phyloP scores from a whole-genome alignment of 208 protist genomes.

The Leishmania major region DNA sequence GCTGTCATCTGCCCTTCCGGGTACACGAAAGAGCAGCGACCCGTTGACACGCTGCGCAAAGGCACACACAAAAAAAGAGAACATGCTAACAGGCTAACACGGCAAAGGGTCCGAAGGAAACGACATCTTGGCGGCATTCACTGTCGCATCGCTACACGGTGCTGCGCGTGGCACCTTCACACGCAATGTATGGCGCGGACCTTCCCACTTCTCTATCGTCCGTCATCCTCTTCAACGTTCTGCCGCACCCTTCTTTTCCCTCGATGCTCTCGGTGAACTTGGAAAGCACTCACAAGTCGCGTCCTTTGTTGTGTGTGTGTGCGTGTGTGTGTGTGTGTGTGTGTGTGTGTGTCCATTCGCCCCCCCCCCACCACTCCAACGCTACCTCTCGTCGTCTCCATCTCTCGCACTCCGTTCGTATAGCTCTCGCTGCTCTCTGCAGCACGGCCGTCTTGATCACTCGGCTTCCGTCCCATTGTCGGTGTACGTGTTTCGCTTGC shows the following conservation, averaged over 20 bases:
- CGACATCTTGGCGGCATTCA: not conserved
- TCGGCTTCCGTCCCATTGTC: too few relatives aligned
- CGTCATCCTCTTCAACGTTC: not conserved
- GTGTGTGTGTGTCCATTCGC: not conserved
- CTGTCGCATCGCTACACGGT: not conserved
- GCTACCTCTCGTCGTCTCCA: not conserved
- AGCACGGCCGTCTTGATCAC: not conserved
- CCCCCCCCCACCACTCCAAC: not conserved
- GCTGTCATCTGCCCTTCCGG: slow-evolving; percentile 4
- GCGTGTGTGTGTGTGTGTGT: not conserved
- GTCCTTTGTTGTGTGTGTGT: too few relatives aligned
- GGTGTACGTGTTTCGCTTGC: not conserved
- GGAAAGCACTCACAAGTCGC: not conserved
- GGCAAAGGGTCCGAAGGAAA: not conserved
- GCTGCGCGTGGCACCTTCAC: not conserved
- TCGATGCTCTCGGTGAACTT: too few relatives aligned
- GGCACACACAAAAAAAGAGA: not conserved
- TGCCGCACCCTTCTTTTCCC: too few relatives aligned
- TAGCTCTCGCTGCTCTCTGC: not conserved
- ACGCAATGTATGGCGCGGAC: not conserved
- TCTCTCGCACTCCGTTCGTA: not conserved
- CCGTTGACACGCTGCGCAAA: not conserved
- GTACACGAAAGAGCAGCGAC: not conserved
- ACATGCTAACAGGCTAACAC: too few relatives aligned
- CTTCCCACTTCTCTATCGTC: not conserved